Percentiles rank a stretch among this genome's conserved stretches.
Evolutionary conservation across 257 asterid genomes (phyloP).

Genomic region (Misopates orontium): DNA sequence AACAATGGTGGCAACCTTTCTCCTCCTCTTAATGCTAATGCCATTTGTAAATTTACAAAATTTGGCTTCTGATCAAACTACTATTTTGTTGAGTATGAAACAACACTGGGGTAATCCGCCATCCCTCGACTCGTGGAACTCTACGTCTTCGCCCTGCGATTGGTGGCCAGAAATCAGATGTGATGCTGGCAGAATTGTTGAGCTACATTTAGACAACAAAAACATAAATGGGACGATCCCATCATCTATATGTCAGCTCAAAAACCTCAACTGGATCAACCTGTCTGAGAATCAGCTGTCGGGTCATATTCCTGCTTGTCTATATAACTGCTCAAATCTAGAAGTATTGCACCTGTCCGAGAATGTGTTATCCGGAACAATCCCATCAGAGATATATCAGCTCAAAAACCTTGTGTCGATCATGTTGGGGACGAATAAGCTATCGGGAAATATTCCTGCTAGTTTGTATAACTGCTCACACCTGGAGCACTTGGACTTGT

Average conservation of each 20-base stretch:
- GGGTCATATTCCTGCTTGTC: constrained; percentile 38
- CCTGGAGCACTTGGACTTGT: constrained; percentile 25
- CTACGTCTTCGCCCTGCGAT: constrained; percentile 40
- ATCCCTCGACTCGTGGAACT: constrained; percentile 33
- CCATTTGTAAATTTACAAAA: constrained; percentile 42
- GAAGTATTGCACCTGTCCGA: constrained; percentile 53
- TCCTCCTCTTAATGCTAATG: constrained; percentile 28
- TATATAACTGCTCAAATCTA: constrained; percentile 53
- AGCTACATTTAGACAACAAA: no score
- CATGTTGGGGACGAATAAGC: constrained; percentile 19
- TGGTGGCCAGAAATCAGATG: constrained; percentile 42
- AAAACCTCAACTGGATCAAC: no score
- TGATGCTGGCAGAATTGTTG: background rate
- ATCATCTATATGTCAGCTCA: no score
- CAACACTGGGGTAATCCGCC: constrained; percentile 36
- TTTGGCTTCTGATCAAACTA: constrained; percentile 42
- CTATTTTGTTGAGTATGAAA: constrained; percentile 40
- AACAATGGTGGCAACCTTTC: constrained; percentile 7
- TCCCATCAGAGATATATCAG: constrained; percentile 31
- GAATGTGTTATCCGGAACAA: constrained; percentile 53
- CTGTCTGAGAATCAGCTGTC: no score
- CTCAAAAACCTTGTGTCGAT: constrained; percentile 25
- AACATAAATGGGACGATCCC: no score
- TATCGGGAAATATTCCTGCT: constrained; percentile 29
- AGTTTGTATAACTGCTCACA: constrained; percentile 21